Evolutionary conservation across 1,284 basidiomycete species (phyloP).

Genomic region (Agaricales sp.): DNA sequence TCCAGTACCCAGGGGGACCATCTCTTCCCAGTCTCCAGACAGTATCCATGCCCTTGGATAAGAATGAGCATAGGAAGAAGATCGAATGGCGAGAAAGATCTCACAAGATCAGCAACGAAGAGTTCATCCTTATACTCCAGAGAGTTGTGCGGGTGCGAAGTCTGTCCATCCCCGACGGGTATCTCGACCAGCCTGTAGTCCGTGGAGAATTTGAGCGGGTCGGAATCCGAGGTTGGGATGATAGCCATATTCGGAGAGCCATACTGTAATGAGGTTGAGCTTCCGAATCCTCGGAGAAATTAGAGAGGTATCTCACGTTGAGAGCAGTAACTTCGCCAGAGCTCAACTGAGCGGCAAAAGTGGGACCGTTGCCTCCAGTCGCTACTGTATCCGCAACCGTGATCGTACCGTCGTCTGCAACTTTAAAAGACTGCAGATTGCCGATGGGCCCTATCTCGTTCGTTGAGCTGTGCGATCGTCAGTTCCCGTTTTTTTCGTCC

Average conservation of each 20-base stretch:
- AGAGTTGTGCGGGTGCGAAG: slow-evolving; percentile 50
- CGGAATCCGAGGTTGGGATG: slow-evolving; percentile 29
- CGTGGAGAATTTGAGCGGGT: slow-evolving; percentile 33
- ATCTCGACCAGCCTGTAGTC: slow-evolving; percentile 34
- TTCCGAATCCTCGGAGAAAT: background rate
- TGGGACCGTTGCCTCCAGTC: slow-evolving; percentile 38
- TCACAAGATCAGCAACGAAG: slow-evolving; percentile 45
- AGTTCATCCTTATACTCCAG: slow-evolving; percentile 38
- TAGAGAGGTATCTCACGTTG: slow-evolving; percentile 27
- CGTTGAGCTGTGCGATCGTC: slow-evolving; percentile 36
- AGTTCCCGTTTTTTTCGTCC: no score
- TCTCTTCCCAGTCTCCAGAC: slow-evolving; percentile 45
- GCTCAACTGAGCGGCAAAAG: slow-evolving; percentile 36
- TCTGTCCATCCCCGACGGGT: slow-evolving; percentile 25
- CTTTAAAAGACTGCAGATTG: slow-evolving; percentile 39
- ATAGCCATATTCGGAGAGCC: slow-evolving; percentile 40
- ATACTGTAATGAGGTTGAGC: slow-evolving; percentile 28
- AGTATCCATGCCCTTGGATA: slow-evolving; percentile 41
- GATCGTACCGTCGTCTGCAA: slow-evolving; percentile 30
- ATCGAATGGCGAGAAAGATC: slow-evolving; percentile 7
- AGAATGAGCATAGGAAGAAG: background rate
- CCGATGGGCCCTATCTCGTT: slow-evolving; percentile 36
- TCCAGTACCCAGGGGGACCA: slow-evolving; percentile 32
- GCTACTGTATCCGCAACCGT: slow-evolving; percentile 31
- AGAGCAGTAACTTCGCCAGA: slow-evolving; percentile 45